Base-by-base conservation (phyloP, 169 alveolate genomes). In the Plasmodium gallinaceum region DNA sequence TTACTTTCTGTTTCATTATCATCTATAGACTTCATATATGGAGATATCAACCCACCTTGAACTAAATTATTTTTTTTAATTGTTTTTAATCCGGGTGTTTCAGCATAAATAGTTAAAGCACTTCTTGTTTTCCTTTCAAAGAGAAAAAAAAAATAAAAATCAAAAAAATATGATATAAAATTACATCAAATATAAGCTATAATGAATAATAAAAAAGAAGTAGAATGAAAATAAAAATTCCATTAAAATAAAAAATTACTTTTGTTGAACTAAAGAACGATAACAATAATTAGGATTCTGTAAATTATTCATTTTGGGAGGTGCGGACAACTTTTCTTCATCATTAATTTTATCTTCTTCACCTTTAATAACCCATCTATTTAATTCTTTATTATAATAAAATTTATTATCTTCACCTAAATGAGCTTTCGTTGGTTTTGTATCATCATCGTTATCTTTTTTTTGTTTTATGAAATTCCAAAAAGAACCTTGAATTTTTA, bases 391-490 rank as follows among this genome's bases (percentile, higher is more conserved):
- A 70, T 95, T 95, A 92, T 93, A 95, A 74, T 95, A 95, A 52
- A 95, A 93, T 87, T 94, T 93, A 73, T 95, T 95, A 64, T 95
- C 97, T 88, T 94, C 97, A 2, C 97, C 97, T 76, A 95, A 90
- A 95, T 95, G 78, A 48, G 68, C 70, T n/a, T 64, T 86, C 45
- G 92, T 57, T 43, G 70, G 70, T 37, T 64, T 46, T 24, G 91
- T 7, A 20, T 83, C 91, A 18, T 46, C 52, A 24, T 83, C 91
- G 52, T 83, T 85, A 83, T 83, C 58, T n/a, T 83, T 69, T 52
- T 83, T 83, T n/a, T 70, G 42, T 9, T 83, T 83, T 26, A 83
- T 83, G 70, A 83, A 83, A 26, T 37, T 83, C 91, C 91, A 83
- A 62, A 83, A 83, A 7, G 86, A 69, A 70, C 85, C 91, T 83